phyloP scores from a whole-genome alignment of 768 basidiomycete genomes.

The Clitopilus hobsonii region DNA sequence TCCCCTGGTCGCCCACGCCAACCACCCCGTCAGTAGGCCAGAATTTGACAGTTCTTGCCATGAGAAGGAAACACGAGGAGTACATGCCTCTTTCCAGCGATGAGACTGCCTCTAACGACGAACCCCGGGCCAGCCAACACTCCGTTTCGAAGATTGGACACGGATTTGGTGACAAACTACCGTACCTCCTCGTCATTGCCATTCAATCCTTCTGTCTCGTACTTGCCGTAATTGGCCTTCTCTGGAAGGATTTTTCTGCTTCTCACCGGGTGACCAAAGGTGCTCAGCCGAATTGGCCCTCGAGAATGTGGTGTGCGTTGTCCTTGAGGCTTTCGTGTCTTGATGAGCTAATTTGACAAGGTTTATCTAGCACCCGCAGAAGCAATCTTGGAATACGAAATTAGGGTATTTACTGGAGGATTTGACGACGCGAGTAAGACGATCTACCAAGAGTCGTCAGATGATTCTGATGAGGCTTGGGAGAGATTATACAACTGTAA shows the following conservation, averaged over 20 bases:
- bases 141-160: too few species aligned
- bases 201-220: too few species aligned
- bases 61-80: neutral
- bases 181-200: too few species aligned
- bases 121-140: too few species aligned
- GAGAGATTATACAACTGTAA: neutral
- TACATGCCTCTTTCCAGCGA: too few species aligned
- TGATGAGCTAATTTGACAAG: neutral
- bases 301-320: slow-evolving; percentile 19
- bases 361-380: neutral
- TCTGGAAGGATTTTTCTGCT: too few species aligned
- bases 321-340: neutral
- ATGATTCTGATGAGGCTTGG: neutral
- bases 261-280: neutral
- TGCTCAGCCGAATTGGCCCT: neutral
- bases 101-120: too few species aligned
- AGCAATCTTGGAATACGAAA: slow-evolving; percentile 1
- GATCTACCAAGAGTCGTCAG: neutral
- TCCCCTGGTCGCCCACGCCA: too few species aligned
- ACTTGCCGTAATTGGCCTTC: too few species aligned
- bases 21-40: too few species aligned
- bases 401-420: neutral
- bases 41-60: too few species aligned
- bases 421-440: neutral
- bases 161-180: too few species aligned